Percentiles rank a stretch among this genome's conserved stretches.
phyloP scores from a whole-genome alignment of 1,284 basidiomycete species.

The Inonotus hispidus region DNA sequence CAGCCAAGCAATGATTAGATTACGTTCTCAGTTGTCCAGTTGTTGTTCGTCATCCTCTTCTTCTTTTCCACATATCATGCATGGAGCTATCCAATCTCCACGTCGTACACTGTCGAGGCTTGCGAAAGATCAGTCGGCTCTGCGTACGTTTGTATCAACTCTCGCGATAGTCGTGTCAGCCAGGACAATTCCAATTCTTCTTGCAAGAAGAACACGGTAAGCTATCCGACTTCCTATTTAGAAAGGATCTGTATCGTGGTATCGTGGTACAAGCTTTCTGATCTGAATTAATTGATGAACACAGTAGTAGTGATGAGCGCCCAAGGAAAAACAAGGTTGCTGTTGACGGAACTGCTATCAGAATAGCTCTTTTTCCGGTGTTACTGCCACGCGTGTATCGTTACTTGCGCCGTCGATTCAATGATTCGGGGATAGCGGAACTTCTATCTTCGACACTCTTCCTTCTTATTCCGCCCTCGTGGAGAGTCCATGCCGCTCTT shows the following conservation, averaged over 20 bases:
- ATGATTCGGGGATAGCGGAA: background rate
- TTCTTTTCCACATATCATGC: background rate
- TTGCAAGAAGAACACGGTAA: background rate
- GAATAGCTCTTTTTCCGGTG: slow-evolving; percentile 13
- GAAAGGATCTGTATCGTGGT: too few relatives aligned
- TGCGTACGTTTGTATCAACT: slow-evolving; percentile 1
- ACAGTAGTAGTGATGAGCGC: background rate
- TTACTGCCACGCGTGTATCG: slow-evolving; percentile 12
- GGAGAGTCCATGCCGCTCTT: slow-evolving; percentile 11
- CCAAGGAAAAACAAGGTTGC: background rate
- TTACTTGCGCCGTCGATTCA: background rate
- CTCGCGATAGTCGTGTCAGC: slow-evolving; percentile 6
- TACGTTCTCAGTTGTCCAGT: too few relatives aligned
- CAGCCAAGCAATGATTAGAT: too few relatives aligned
- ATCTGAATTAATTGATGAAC: too few relatives aligned
- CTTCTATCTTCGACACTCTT: slow-evolving; percentile 12
- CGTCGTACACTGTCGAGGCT: background rate
- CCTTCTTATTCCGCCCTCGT: slow-evolving; percentile 12
- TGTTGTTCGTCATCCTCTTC: too few relatives aligned
- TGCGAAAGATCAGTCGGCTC: background rate
- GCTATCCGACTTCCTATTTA: too few relatives aligned
- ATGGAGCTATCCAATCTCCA: background rate
- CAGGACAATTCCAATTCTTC: background rate
- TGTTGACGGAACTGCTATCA: background rate
- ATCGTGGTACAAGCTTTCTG: background rate